Evolutionary conservation across 495 filamentous ascomycete genomes (phyloP), one percentile per base, ranked within the genome.

Genomic region (Xylaria flabelliformis): DNA sequence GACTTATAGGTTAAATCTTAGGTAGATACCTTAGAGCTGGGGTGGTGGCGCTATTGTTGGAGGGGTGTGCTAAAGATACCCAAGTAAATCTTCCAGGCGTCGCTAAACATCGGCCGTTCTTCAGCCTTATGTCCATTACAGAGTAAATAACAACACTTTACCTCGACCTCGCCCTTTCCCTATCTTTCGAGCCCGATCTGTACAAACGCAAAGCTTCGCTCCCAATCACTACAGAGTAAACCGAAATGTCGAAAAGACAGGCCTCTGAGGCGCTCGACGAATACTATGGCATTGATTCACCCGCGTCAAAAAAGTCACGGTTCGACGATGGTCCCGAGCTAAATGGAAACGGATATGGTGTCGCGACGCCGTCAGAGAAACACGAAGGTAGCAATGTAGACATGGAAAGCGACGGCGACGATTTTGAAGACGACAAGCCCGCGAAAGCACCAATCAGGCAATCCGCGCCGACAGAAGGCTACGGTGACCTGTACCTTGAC

Each of bases 401-500:
- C 29, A 50, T 59, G 3, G 82, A 84, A 39, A 75, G 79, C 70
- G 84, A 82, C 56, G 77, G 77, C 15, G 81, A 82, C 39, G 81
- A 85, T 10, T 85, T 85, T 39, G 82, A 61, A 36, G 58, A 82
- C 41, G 84, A 85, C 32, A 82, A 79, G 64, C 79, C 82, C 29
- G 77, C 79, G n/a, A 83, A 82, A 53, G 81, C 83, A 19, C 85
- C 83, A 12, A 81, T 86, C 58, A 83, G 93, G 67, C 94, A 97
- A 80, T 83, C 84, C 42, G 92, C 91, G 36, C 96, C 96, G 21
- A 88, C 91, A 48, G 93, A 92, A 82, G 96, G 97, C 67, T 98
- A 97, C 82, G 90, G 90, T 71, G 97, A 99, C 80, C 89, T 99
- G 41, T 99, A 99, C 80, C 92, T 99, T 65, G 97, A 99, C 82